These are phyloP conservation scores for Sporisorium reilianum DNA, from an alignment of 1,284 basidiomycete genomes.

Conservation along the genomic window DNA sequence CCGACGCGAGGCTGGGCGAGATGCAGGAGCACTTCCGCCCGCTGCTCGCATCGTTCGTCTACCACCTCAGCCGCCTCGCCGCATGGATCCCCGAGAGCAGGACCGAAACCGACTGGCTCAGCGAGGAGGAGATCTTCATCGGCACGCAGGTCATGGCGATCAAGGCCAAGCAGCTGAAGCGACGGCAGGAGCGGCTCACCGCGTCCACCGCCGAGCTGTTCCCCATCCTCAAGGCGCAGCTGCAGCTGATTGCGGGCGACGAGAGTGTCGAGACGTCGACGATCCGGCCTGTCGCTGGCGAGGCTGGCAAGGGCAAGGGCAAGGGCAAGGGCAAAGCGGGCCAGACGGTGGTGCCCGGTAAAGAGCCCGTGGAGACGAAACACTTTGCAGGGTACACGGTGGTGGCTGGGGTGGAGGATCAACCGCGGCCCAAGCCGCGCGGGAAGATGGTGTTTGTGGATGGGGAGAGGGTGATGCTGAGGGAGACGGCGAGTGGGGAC, in stretches of 20 bases:
- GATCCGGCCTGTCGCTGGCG: constrained; percentile 3
- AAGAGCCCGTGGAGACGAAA: not conserved
- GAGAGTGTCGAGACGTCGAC: constrained; percentile 18
- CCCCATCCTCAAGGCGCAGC: constrained; percentile 25
- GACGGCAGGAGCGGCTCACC: constrained; percentile 32
- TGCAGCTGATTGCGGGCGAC: constrained; percentile 26
- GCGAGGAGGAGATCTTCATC: constrained; percentile 42
- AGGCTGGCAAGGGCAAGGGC: not conserved
- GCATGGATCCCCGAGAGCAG: constrained; percentile 45
- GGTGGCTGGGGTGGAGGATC: not conserved
- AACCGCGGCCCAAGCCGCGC: not conserved
- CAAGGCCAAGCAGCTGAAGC: constrained; percentile 28
- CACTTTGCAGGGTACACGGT: constrained; percentile 24
- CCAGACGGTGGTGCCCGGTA: not conserved
- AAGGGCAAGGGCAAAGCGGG: constrained; percentile 4
- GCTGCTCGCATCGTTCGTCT: constrained; percentile 29
- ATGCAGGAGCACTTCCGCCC: constrained; percentile 26
- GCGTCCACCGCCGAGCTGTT: constrained; percentile 35
- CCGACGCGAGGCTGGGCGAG: constrained; percentile 13
- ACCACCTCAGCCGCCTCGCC: constrained; percentile 32
- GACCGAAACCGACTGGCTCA: constrained; percentile 32
- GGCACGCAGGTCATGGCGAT: constrained; percentile 40
- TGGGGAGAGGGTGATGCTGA: constrained; percentile 22
- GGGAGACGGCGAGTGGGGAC: not conserved
- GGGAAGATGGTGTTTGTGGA: constrained; percentile 19